These are phyloP conservation scores for Alternaria tenuissima DNA, from an alignment of 2,329 filamentous ascomycete genomes.

Conservation along the genomic window DNA sequence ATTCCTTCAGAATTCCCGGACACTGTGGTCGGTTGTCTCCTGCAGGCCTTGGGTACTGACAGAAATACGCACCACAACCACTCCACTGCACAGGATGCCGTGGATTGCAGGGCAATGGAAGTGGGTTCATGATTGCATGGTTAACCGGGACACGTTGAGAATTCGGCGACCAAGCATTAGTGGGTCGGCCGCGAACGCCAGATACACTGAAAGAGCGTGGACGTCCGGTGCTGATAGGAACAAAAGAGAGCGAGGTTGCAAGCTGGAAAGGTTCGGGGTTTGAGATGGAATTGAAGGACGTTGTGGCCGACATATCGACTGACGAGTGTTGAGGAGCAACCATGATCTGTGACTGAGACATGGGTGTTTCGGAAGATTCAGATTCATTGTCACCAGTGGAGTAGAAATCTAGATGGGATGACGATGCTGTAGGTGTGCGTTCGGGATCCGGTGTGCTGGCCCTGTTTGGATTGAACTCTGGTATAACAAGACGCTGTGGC, in stretches of 20 bases:
- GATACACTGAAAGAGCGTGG: slow-evolving; percentile 51
- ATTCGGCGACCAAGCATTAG: slow-evolving; percentile 35
- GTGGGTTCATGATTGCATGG: slow-evolving; percentile 42
- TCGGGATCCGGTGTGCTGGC: slow-evolving; percentile 33
- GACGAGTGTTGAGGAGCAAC: slow-evolving; percentile 34
- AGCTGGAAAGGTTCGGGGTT: slow-evolving; percentile 36
- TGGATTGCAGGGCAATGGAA: slow-evolving; percentile 51
- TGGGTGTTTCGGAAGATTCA: slow-evolving; percentile 38
- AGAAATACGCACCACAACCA: slow-evolving; percentile 55
- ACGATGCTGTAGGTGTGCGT: slow-evolving; percentile 34
- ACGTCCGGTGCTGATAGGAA: slow-evolving; percentile 45
- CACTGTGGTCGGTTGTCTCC: slow-evolving; percentile 51
- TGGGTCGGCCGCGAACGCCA: slow-evolving; percentile 46
- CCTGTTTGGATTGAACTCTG: slow-evolving; percentile 47
- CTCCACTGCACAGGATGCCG: slow-evolving; percentile 55
- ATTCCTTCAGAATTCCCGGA: slow-evolving; percentile 49
- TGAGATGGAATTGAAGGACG: slow-evolving; percentile 36
- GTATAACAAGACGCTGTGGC: slow-evolving; percentile 45
- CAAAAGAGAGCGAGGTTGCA: slow-evolving; percentile 36
- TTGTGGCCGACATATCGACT: slow-evolving; percentile 41
- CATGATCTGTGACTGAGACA: slow-evolving; percentile 49
- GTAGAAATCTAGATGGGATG: slow-evolving; percentile 32
- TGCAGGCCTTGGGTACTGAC: slow-evolving; percentile 49
- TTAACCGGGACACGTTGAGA: slow-evolving; percentile 35
- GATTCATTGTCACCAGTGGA: slow-evolving; percentile 36